Base-by-base conservation (phyloP, 345 rosid genomes). In the Citrus inodora region DNA sequence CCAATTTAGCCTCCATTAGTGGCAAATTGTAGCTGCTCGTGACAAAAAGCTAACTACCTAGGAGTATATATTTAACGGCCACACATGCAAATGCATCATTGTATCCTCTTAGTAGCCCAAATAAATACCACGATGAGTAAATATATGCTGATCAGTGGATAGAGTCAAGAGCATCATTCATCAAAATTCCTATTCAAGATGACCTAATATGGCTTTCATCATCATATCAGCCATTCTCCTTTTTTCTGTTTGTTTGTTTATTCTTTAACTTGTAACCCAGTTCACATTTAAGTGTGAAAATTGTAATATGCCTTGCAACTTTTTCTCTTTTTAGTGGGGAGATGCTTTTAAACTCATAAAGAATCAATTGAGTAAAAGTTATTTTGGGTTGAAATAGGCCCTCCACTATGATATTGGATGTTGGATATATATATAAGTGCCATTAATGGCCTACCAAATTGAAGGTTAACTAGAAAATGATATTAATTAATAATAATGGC, bases 391-490 rank as follows among this genome's bases (percentile, higher is more conserved):
- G 19, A 30, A 71, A 9, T 10, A 73, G 58, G 80, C 30, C 62
- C 48, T 68, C 78, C 84, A 77, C 81, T 40, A 56, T 73, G 74
- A 70, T 74, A 74, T n/a, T 79, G 84, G 78, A 32, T 8, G 58
- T 25, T 73, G 60, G 67, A 62, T 51, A 4, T 51, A 17, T 72
- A 53, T 30, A 30, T 30, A 30, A 77, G 78, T 81, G 80, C 78
- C 75, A 78, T 67, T 40, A 72, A 33, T 81, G 83, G 70, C 80
- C 83, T 30, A 81, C 78, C 80, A 67, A 77, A 33, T 68, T 62
- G 75, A 68, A 68, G 60, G 61, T 27, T 35, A 70, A 10, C 13
- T 3, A 42, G 51, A 25, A 27, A 53, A 56, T n/a, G 2, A 7
- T 55, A 17, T 46, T 9, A 14, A 51, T 21, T 55, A 11, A 42